Evolutionary conservation across 2,329 filamentous ascomycete genomes (phyloP), one percentile per base, ranked within the genome.

Genomic region (Atkinsonella texensis): DNA sequence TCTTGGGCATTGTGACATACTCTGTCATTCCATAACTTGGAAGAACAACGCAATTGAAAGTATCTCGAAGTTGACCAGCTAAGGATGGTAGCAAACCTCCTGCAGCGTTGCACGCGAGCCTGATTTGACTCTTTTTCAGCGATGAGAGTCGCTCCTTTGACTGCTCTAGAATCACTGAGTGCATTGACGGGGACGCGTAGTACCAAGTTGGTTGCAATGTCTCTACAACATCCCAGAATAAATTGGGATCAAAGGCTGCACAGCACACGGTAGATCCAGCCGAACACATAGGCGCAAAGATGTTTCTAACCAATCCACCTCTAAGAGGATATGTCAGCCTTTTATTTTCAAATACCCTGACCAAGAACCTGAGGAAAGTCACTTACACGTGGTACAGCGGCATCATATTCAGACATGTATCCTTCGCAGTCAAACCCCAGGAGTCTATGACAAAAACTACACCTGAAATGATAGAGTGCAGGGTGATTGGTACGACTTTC

Each of bases 11-110:
- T n/a, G 5, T 1, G 23, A 57, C 65, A 60, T 56, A 68, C 64
- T 79, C 76, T 1, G 76, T 80, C 76, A 80, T 79, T 17, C 76
- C 77, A 56, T 80, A 80, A 55, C 74, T 78, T 2, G 76, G 76
- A 17, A 80, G 65, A 2, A 80, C 71, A 2, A 68, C 68, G 52
- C 74, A 76, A 11, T 68, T 63, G 61, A 80, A 80, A 0, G 70
- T 74, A 52, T 75, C 69, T 15, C 69, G 67, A 10, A 80, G 65
- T 49, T 71, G 71, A 31, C 62, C 60, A 0, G 76, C 75, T 40
- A 79, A 62, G 2, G 74, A 72, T 1, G 76, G 76, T 2, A 78
- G 65, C 2, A 79, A 65, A 23, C 72, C 75, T 43, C 74, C 76
- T 32, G 75, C 75, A 10, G 76, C 76, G 57, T 79, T 79, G 61